Base-by-base conservation (phyloP, 164 flowering plant species). In the Santalum album region DNA sequence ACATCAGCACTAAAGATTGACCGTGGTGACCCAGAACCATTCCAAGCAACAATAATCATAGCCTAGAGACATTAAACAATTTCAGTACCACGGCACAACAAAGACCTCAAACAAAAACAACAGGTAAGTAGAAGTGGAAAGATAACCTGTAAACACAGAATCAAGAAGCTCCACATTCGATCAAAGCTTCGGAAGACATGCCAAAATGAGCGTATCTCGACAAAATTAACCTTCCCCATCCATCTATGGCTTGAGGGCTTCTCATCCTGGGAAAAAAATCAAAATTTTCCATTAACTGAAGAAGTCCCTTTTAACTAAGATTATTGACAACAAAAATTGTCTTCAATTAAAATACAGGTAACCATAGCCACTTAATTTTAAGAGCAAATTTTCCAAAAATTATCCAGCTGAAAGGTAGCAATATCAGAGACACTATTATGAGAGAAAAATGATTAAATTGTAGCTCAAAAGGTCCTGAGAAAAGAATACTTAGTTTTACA, bases 31-130 rank as follows among this genome's bases (percentile, higher is more conserved):
- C 89, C 95, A 3, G 92, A 71, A 48, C 95, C 88, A 79, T 84
- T 86, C 98, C 98, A 91, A 43, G 95, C 95, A 72, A 86, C 57
- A 72, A 91, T 88, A 25, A 91, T 88, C 98, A 91, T 88, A 46
- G 80, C 98, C 98, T 90, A 61, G 3, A 55, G 23, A 2, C 34
- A 23, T 20, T 3, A 49, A 17, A 4, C 46, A 62, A 49, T 36
- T 35, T 56, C n/a, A 69, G 11, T 16, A 49, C 12, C 24, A 17
- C 19, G 3, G 27, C 17, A 24, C 34, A 25, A 20, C 21, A 46
- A 46, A n/a, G 25, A 20, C 45, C 24, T 45, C 7, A 19, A 25
- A 51, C 51, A 19, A 62, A 17, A 59, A 6, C 49, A 40, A 22
- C 2, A 6, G n/a, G 32, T n/a, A 15, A 62, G 1, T 12, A 1